These are phyloP conservation scores for Phanerochaete carnosa DNA, from an alignment of 768 basidiomycete species.

Conservation along the genomic window DNA sequence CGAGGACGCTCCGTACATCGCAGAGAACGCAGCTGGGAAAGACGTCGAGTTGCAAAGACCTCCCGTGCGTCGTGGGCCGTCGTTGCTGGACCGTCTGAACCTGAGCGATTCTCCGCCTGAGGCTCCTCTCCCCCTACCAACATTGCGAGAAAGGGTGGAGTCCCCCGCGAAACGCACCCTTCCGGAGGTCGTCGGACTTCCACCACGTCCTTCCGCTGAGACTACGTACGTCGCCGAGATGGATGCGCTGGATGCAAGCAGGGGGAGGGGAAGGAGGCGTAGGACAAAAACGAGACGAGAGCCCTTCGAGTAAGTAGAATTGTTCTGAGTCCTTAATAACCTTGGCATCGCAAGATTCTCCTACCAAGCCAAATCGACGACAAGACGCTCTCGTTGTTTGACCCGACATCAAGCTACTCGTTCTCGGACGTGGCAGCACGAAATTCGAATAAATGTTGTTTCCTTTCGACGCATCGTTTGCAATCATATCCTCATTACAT, in stretches of 20 bases:
- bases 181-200: constrained; percentile 18
- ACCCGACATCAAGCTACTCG: background rate
- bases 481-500: background rate
- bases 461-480: background rate
- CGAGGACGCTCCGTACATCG: background rate
- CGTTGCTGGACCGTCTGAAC: constrained; percentile 37
- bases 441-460: background rate
- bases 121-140: constrained; percentile 12
- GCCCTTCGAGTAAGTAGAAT: background rate
- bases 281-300: background rate
- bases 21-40: background rate
- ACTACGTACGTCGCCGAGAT: constrained; percentile 3
- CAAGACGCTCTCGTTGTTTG: background rate
- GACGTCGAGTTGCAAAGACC: background rate
- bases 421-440: background rate
- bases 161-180: constrained; percentile 17
- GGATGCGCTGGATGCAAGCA: background rate
- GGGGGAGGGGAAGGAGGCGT: constrained; percentile 4
- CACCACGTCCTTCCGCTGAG: constrained; percentile 1
- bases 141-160: constrained; percentile 38
- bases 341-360: background rate
- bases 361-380: background rate
- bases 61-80: constrained; percentile 25
- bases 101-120: constrained; percentile 18
- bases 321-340: background rate